A percentile compares a stretch with the other conserved stretches of the same genome.
Evolutionary conservation across 257 asterid genomes (phyloP).

Genomic region (Gentiana straminea): DNA sequence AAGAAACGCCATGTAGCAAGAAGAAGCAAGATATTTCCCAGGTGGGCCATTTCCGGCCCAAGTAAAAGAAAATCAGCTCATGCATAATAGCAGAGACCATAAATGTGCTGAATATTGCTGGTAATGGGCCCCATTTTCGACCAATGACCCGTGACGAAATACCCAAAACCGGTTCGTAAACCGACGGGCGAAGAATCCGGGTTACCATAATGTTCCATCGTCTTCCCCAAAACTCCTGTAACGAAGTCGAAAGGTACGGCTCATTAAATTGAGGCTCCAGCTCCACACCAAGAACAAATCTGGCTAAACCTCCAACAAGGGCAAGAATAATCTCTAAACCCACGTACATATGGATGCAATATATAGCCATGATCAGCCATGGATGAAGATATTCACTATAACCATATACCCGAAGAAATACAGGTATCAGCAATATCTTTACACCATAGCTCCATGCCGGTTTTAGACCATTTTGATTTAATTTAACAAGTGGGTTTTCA

Average conservation of each 20-base stretch:
- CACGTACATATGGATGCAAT: conserved; percentile 3
- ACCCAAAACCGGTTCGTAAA: conserved; percentile 15
- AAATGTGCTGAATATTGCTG: conserved; percentile 18
- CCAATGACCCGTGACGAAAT: conserved; percentile 5
- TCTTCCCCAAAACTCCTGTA: conserved; percentile 40
- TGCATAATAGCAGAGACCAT: conserved; percentile 30
- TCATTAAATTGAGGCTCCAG: conserved; percentile 47
- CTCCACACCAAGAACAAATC: conserved; percentile 9
- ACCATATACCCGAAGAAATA: conserved; percentile 8
- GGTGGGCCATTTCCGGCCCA: conserved; percentile 26
- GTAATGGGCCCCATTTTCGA: conserved; percentile 28
- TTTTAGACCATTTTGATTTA: background rate
- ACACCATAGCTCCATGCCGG: conserved; percentile 2
- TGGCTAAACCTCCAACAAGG: conserved; percentile 4
- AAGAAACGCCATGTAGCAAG: conserved; percentile 28
- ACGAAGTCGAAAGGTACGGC: conserved; percentile 52
- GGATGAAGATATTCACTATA: conserved; percentile 1
- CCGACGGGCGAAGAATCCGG: conserved; percentile 25
- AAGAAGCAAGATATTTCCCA: conserved; percentile 31
- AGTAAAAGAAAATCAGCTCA: conserved; percentile 24
- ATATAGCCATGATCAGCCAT: background rate
- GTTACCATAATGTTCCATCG: conserved; percentile 35
- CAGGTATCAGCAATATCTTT: background rate
- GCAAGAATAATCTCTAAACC: conserved; percentile 9
- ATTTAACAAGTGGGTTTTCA: background rate